Conservation (phyloP, 495 filamentous ascomycete species). For the Aspergillus incahuasiensis region DNA sequence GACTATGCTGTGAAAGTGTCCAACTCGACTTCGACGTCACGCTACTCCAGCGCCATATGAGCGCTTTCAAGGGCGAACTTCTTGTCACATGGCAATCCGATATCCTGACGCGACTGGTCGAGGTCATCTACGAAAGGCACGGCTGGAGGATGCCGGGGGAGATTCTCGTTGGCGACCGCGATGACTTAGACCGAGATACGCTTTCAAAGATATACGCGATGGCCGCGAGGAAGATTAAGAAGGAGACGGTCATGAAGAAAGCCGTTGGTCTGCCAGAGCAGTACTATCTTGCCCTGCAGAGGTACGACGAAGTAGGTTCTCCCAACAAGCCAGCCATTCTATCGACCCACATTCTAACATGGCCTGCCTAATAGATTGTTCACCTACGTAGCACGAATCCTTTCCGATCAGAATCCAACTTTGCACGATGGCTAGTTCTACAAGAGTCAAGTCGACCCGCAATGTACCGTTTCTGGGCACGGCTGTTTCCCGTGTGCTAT, state of each 20-base stretch:
- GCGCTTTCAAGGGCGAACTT: constrained; percentile 25
- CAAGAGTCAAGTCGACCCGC: constrained; percentile 20
- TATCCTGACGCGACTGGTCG: constrained; percentile 36
- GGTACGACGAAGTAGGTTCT: constrained; percentile 30
- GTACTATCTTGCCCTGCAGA: constrained; percentile 28
- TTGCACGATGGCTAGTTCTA: constrained; percentile 33
- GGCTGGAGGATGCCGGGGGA: constrained; percentile 21
- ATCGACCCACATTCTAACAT: constrained; percentile 11
- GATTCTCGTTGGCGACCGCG: constrained; percentile 16
- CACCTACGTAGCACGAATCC: constrained; percentile 33
- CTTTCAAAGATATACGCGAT: constrained; percentile 23
- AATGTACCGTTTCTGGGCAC: constrained; percentile 33
- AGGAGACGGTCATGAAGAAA: constrained; percentile 16
- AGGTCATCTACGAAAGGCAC: constrained; percentile 28
- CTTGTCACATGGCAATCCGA: constrained; percentile 38
- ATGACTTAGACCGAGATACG: constrained; percentile 17
- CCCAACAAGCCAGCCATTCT: not conserved
- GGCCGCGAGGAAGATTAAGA: constrained; percentile 26
- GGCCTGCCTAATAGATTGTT: constrained; percentile 21
- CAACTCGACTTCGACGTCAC: constrained; percentile 26
- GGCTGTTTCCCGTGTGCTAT: constrained; percentile 37
- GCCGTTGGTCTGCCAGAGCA: constrained; percentile 24
- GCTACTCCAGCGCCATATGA: constrained; percentile 28
- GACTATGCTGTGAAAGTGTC: constrained; percentile 18
- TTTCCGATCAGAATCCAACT: constrained; percentile 27